phyloP scores from a whole-genome alignment of 169 alveolate genomes.

The Babesia caballi region DNA sequence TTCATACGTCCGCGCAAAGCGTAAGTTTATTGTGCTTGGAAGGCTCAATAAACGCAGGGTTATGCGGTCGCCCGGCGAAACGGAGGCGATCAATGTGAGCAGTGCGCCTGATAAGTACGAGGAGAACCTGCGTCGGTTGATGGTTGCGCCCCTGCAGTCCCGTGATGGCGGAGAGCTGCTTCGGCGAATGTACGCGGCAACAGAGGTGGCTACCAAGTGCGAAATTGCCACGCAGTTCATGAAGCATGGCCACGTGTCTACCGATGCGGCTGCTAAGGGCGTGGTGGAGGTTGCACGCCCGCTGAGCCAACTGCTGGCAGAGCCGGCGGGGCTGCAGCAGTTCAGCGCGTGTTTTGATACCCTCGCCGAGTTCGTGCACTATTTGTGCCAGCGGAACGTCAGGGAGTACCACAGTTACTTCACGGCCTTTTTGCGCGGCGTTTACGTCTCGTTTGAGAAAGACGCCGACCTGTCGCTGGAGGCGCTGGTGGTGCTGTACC shows the following conservation, averaged over 20 bases:
- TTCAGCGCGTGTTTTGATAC: constrained; percentile 24
- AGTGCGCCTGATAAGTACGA: constrained; percentile 26
- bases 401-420: constrained; percentile 41
- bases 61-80: no score
- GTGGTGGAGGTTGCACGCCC: constrained; percentile 6
- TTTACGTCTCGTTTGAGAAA: constrained; percentile 22
- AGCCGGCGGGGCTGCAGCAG: neutral
- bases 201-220: neutral
- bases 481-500: constrained; percentile 11
- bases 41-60: no score
- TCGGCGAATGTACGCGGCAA: constrained; percentile 5
- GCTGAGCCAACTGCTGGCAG: constrained; percentile 3
- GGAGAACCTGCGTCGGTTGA: constrained; percentile 28
- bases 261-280: constrained; percentile 11
- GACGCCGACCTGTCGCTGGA: constrained; percentile 28
- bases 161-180: constrained; percentile 12
- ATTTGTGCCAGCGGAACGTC: constrained; percentile 27
- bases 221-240: constrained; percentile 31
- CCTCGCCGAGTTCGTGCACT: constrained; percentile 14
- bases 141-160: constrained; percentile 15
- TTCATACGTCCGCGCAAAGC: constrained; percentile 16
- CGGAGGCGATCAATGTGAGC: no score
- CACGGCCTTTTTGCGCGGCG: constrained; percentile 9
- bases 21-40: neutral
- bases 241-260: neutral